phyloP scores from a whole-genome alignment of 2,329 filamentous ascomycete species.

The Scedosporium aurantiacum region DNA sequence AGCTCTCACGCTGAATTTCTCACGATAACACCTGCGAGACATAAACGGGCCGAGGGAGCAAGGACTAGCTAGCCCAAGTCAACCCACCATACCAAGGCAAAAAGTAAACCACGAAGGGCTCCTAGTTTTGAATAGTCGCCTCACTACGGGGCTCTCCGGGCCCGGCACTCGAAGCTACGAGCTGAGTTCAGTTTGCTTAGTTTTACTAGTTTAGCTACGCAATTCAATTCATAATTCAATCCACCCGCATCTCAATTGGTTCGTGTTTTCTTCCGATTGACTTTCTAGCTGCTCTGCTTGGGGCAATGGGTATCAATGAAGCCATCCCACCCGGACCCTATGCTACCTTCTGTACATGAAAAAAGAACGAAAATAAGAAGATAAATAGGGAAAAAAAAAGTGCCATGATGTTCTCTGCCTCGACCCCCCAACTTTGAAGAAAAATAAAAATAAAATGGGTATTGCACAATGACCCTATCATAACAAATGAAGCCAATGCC shows the following conservation, averaged over 20 bases:
- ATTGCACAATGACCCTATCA: background rate
- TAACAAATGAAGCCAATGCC: no score
- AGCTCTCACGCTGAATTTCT: background rate
- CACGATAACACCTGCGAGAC: background rate
- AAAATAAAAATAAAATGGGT: no score
- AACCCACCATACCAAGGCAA: background rate
- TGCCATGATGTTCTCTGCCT: no score
- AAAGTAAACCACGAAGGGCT: no score
- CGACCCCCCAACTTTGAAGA: no score
- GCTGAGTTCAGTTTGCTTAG: no score
- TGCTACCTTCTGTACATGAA: background rate
- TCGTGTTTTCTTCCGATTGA: background rate
- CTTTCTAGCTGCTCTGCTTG: background rate
- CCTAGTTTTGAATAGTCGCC: background rate
- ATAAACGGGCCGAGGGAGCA: background rate
- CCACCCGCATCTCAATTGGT: no score
- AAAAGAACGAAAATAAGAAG: no score
- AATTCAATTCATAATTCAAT: no score
- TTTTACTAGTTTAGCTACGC: no score
- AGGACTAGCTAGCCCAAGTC: background rate
- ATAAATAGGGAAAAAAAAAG: no score
- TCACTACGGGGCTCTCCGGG: background rate
- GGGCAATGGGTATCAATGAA: slow-evolving; percentile 3
- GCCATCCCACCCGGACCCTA: background rate
- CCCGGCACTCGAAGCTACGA: background rate